Conservation (phyloP, 768 basidiomycete species). For the Kwoniella sp. region DNA sequence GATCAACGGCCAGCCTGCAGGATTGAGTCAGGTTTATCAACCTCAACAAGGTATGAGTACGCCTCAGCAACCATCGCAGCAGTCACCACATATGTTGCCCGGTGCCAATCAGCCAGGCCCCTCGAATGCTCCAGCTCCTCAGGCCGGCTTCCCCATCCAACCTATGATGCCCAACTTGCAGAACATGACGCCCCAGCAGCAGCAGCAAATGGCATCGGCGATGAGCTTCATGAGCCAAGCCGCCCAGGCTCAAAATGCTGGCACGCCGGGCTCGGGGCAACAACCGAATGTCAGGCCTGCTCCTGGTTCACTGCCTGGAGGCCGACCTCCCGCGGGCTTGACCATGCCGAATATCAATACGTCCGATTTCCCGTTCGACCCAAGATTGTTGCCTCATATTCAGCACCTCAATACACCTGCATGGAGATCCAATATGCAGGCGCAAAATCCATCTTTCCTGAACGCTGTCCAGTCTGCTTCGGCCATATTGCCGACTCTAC, state of each 20-base stretch:
- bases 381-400: slow-evolving; percentile 34
- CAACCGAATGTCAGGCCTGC: slow-evolving; percentile 9
- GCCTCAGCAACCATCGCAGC: slow-evolving; percentile 12
- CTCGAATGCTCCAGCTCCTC: slow-evolving; percentile 8
- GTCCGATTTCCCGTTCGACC: slow-evolving; percentile 52
- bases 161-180: slow-evolving; percentile 19
- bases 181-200: slow-evolving; percentile 32
- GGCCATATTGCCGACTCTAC: slow-evolving; percentile 26
- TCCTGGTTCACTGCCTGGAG: neutral
- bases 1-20: slow-evolving; percentile 15
- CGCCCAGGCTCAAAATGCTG: slow-evolving; percentile 25
- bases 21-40: slow-evolving; percentile 5
- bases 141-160: slow-evolving; percentile 15
- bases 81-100: slow-evolving; percentile 3
- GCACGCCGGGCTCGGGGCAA: neutral
- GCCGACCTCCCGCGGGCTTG: slow-evolving; percentile 19
- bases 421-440: slow-evolving; percentile 30
- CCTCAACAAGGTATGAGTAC: slow-evolving; percentile 3
- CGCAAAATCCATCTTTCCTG: slow-evolving; percentile 35
- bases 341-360: slow-evolving; percentile 34
- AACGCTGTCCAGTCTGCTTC: slow-evolving; percentile 26
- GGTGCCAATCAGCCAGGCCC: slow-evolving; percentile 8
- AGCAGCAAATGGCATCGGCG: slow-evolving; percentile 37
- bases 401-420: slow-evolving; percentile 26
- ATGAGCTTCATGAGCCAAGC: slow-evolving; percentile 37